Conservation (phyloP, 768 basidiomycete species). For the Lyophyllum semitale region DNA sequence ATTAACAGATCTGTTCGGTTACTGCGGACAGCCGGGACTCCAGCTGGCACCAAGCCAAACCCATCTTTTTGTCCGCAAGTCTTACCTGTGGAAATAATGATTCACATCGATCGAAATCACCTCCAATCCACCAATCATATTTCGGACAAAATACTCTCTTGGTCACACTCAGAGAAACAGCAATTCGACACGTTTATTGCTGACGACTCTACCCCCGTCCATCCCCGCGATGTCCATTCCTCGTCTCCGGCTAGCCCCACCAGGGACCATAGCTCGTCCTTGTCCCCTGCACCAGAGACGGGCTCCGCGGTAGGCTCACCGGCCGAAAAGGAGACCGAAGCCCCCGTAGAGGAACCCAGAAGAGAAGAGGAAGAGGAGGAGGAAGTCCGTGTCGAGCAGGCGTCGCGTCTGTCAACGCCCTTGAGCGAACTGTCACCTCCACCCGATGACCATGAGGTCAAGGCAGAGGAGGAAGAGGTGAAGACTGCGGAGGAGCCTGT, state of each 20-base stretch:
- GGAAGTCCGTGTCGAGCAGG: slow-evolving; percentile 24
- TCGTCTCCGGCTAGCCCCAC: slow-evolving; percentile 24
- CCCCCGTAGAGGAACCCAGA: slow-evolving; percentile 25
- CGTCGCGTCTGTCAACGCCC: slow-evolving; percentile 66
- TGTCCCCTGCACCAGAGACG: slow-evolving; percentile 56
- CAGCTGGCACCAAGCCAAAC: slow-evolving; percentile 14
- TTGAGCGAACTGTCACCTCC: slow-evolving; percentile 77
- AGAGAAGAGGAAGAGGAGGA: slow-evolving; percentile 32
- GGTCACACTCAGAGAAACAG: slow-evolving; percentile 13
- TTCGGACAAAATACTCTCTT: slow-evolving; percentile 17
- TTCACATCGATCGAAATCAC: slow-evolving; percentile 56
- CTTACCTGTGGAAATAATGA: slow-evolving; percentile 33
- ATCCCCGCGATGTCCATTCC: slow-evolving; percentile 22
- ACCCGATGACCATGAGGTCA: slow-evolving; percentile 36
- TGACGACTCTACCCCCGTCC: slow-evolving; percentile 16
- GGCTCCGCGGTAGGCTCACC: slow-evolving; percentile 34
- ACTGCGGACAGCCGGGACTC: slow-evolving; percentile 4
- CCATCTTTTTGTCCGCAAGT: slow-evolving; percentile 8
- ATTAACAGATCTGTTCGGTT: slow-evolving; percentile 1
- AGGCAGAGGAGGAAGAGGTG: neutral
- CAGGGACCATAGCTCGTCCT: slow-evolving; percentile 54
- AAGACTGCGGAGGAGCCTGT: neutral
- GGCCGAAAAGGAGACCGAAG: slow-evolving; percentile 32
- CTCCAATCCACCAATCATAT: slow-evolving; percentile 28
- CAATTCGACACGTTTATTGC: slow-evolving; percentile 9